A percentile compares a stretch with the other conserved stretches of the same genome.
phyloP scores from a whole-genome alignment of 2,329 filamentous ascomycete species.

The Polytolypa hystricis region DNA sequence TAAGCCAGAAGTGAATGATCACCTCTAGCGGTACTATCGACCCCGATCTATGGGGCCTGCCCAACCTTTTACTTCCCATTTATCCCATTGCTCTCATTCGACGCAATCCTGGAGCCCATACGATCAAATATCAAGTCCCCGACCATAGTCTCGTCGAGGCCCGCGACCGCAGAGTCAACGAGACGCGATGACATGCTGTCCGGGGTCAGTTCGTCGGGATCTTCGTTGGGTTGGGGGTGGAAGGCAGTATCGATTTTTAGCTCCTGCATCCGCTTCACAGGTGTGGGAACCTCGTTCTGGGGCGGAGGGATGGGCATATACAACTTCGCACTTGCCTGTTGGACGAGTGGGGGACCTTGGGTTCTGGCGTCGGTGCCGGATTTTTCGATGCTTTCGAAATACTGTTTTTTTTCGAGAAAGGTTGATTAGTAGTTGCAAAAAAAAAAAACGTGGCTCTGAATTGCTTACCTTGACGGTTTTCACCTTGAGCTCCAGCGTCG shows the following conservation, averaged over 20 bases:
- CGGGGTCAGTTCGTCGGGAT: constrained; percentile 35
- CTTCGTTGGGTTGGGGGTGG: constrained; percentile 24
- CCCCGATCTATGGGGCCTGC: too few species aligned
- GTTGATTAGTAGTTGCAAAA: not conserved
- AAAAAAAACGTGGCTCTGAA: not conserved
- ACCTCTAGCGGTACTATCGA: too few species aligned
- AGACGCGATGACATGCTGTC: constrained; percentile 40
- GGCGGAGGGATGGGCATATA: constrained; percentile 13
- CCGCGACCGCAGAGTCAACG: constrained; percentile 34
- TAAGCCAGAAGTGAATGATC: too few species aligned
- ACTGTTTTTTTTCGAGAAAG: too few species aligned
- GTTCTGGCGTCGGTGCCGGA: constrained; percentile 42
- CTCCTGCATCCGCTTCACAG: constrained; percentile 20
- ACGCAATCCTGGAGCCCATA: constrained; percentile 32
- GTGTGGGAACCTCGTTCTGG: constrained; percentile 18
- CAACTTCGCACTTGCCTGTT: constrained; percentile 28
- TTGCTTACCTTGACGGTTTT: constrained; percentile 50
- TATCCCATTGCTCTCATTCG: too few species aligned
- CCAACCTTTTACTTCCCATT: too few species aligned
- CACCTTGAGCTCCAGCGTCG: constrained; percentile 59
- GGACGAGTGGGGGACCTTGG: constrained; percentile 33
- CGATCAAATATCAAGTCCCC: constrained; percentile 32
- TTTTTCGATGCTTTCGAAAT: constrained; percentile 62
- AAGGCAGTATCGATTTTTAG: constrained; percentile 34
- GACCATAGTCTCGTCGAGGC: constrained; percentile 27